Evolutionary conservation across 495 filamentous ascomycete species (phyloP), one percentile per base, ranked within the genome.

Genomic region (Podospora tetraspora): DNA sequence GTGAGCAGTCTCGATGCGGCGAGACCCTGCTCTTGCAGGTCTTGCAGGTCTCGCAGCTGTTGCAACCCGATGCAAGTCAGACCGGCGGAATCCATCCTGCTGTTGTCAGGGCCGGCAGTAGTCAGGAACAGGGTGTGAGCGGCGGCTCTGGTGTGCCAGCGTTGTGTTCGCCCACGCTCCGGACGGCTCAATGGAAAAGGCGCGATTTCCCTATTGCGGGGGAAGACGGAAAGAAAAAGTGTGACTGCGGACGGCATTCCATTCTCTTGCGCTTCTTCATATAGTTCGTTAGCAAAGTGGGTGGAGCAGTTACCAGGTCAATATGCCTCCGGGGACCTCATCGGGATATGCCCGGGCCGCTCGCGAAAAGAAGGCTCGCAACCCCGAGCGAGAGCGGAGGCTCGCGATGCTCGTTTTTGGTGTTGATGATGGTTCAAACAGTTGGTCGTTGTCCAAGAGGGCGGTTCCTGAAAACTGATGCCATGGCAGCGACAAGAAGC

Each of bases 1-100:
- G 65, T 37, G 65, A 67, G 58, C 60, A 30, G 65, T 23, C 65
- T 30, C 57, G 59, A 67, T 61, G 65, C 57, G 65, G 57, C 30
- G 65, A 67, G 57, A 24, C 58, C 57, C 52, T 59, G 56, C 19
- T 37, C 24, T 59, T 52, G 43, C 43, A 52, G 43, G 1, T 52
- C 43, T 19, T 12, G 13, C 34, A 43, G 13, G 3, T 43, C 34
- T 27, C 27, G 27, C 30, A 32, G 30, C 10, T 24, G 24, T 13
- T 37, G 23, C 25, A 66, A 27, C 25, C 43, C 37, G 23, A 43
- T 52, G 61, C 61, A 24, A 52, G 62, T 57, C n/a, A 57, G 62
- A 57, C 21, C 21, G 19, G n/a, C 27, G 27, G 25, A 64, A 66
- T 66, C 57, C 23, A 52, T 64, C 30, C 21, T 56, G 37, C 19